These are phyloP conservation scores for Waltiozyma sp. DNA, from an alignment of 1,139 yeast species.

Conservation along the genomic window DNA sequence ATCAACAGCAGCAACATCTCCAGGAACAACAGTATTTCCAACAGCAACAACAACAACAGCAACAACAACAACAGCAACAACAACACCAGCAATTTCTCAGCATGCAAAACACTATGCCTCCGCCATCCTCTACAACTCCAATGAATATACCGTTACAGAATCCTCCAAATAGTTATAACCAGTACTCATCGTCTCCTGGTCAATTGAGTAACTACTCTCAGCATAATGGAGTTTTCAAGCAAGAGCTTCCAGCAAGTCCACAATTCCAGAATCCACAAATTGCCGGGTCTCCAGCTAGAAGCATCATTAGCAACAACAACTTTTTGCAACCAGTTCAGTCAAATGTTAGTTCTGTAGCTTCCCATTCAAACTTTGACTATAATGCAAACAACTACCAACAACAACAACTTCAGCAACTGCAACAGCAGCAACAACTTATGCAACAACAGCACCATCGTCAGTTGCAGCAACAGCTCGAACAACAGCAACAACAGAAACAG, in stretches of 20 bases:
- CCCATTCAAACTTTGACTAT: conserved; percentile 7
- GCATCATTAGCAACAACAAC: conserved; percentile 11
- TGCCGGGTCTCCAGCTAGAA: conserved; percentile 18
- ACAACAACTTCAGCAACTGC: neutral
- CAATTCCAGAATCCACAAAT: conserved; percentile 18
- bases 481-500: neutral
- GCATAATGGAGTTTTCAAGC: conserved; percentile 5
- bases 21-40: neutral
- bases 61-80: conserved; percentile 16
- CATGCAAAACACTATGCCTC: conserved; percentile 19
- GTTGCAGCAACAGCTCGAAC: conserved; percentile 2
- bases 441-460: neutral
- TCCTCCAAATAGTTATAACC: conserved; percentile 6
- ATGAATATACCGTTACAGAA: conserved; percentile 14
- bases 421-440: neutral
- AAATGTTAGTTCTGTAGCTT: conserved; percentile 14
- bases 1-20: conserved; percentile 14
- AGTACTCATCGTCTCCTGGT: conserved; percentile 15
- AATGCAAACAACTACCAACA: neutral
- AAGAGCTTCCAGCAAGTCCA: conserved; percentile 13
- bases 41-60: conserved; percentile 16
- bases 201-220: conserved; percentile 10
- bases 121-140: conserved; percentile 13
- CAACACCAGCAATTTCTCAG: conserved; percentile 16
- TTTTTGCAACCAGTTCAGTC: conserved; percentile 16